Evolutionary conservation across 2,329 filamentous ascomycete species (phyloP).

Genomic region (Aspergillus sp.): DNA sequence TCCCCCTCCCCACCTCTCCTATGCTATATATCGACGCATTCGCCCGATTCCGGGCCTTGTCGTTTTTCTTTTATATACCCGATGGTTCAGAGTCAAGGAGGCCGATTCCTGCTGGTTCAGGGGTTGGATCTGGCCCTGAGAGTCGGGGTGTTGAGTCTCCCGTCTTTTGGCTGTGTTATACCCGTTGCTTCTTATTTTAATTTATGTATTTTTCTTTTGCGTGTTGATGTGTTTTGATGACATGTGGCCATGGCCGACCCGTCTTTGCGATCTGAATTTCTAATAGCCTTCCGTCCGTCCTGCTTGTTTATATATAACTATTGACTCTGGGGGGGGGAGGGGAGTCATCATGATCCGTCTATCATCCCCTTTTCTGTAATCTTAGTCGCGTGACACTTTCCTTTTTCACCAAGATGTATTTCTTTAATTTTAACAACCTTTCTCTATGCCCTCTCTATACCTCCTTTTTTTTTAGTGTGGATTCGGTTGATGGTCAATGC

Average conservation of each 20-base stretch:
- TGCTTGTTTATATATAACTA: too few species aligned
- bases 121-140: background rate
- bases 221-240: background rate
- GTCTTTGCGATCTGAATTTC: too few species aligned
- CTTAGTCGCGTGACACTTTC: conserved; percentile 1
- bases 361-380: conserved; percentile 1
- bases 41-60: background rate
- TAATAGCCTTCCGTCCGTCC: too few species aligned
- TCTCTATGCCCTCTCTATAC: background rate
- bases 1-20: background rate
- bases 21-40: background rate
- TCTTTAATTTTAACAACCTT: background rate
- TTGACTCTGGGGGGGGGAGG: too few species aligned
- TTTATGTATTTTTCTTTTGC: background rate
- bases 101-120: background rate
- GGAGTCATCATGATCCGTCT: background rate
- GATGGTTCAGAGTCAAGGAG: background rate
- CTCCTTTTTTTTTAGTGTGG: too few species aligned
- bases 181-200: background rate
- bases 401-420: too few species aligned
- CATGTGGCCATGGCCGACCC: too few species aligned
- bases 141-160: background rate
- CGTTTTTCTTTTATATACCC: background rate
- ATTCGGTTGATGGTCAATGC: too few species aligned
- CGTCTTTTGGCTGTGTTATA: background rate